A percentile compares a stretch with the other conserved stretches of the same genome.
These are phyloP conservation scores for Myriosclerotinia scirpicola DNA, from an alignment of 2,329 filamentous ascomycete genomes.

Conservation along the genomic window DNA sequence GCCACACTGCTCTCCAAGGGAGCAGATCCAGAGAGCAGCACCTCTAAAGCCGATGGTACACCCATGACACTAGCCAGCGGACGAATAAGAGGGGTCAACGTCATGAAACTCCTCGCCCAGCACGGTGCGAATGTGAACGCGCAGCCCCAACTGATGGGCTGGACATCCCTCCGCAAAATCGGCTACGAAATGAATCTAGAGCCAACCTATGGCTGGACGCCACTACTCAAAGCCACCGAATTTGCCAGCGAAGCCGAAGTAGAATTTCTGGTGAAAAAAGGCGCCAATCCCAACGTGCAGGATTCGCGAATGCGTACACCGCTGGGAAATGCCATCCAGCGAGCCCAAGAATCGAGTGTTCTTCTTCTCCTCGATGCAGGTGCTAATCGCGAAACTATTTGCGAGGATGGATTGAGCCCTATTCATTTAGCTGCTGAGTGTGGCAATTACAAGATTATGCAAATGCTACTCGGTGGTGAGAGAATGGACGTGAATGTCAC, in stretches of 20 bases:
- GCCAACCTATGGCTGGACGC: neutral
- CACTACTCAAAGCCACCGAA: neutral
- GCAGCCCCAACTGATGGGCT: neutral
- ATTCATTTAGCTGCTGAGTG: neutral
- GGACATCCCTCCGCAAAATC: neutral
- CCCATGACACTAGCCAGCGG: neutral
- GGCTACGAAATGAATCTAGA: neutral
- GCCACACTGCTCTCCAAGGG: neutral
- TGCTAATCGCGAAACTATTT: neutral
- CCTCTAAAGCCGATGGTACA: neutral
- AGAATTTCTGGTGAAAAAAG: neutral
- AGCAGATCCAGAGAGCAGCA: neutral
- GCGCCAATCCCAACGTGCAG: neutral
- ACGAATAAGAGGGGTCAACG: neutral
- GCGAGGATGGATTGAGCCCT: neutral
- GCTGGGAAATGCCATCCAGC: neutral
- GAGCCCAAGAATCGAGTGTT: neutral
- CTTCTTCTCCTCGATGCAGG: neutral
- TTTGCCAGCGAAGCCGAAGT: neutral
- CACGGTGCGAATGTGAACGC: neutral
- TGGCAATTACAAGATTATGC: neutral
- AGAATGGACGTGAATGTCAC: neutral
- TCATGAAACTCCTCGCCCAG: neutral
- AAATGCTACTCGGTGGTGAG: neutral
- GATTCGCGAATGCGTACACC: neutral